Percentiles rank a stretch among this genome's conserved stretches.
These are phyloP conservation scores for Penstemon eatonii DNA, from an alignment of 257 asterid species.

Conservation along the genomic window DNA sequence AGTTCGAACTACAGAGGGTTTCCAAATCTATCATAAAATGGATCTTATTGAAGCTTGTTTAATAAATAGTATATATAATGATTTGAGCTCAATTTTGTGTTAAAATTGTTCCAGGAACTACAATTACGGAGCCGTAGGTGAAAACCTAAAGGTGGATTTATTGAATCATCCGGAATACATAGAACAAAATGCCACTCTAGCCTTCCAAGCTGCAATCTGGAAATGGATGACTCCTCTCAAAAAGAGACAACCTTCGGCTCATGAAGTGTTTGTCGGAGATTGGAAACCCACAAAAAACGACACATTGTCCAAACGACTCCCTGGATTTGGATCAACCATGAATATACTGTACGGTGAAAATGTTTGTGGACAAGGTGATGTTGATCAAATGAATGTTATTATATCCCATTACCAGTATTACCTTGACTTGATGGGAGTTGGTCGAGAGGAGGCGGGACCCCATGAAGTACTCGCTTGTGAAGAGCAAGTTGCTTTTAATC, in stretches of 20 bases:
- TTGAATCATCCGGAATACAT: constrained; percentile 87
- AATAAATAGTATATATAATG: too few relatives aligned
- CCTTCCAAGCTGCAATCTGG: constrained; percentile 81
- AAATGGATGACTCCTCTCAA: constrained; percentile 76
- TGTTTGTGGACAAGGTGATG: constrained; percentile 81
- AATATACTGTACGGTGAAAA: constrained; percentile 69
- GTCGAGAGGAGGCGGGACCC: constrained; percentile 78
- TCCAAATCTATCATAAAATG: too few relatives aligned
- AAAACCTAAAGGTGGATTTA: constrained; percentile 66
- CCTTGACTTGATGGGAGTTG: constrained; percentile 76
- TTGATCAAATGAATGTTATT: constrained; percentile 64
- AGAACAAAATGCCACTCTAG: constrained; percentile 90
- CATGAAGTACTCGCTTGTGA: constrained; percentile 70
- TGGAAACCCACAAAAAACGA: constrained; percentile 95
- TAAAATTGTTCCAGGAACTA: constrained; percentile 57
- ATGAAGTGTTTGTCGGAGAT: constrained; percentile 64
- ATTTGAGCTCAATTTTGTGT: neutral
- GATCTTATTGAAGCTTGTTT: too few relatives aligned
- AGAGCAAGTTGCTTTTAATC: constrained; percentile 65
- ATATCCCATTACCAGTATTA: constrained; percentile 71
- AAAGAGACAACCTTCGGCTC: constrained; percentile 83
- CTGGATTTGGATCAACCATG: constrained; percentile 90
- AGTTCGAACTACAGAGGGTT: too few relatives aligned
- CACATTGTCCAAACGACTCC: constrained; percentile 62
- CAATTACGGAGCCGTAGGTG: constrained; percentile 64